Base-by-base conservation (phyloP, 2,329 filamentous ascomycete genomes). In the Cytospora chrysosperma region DNA sequence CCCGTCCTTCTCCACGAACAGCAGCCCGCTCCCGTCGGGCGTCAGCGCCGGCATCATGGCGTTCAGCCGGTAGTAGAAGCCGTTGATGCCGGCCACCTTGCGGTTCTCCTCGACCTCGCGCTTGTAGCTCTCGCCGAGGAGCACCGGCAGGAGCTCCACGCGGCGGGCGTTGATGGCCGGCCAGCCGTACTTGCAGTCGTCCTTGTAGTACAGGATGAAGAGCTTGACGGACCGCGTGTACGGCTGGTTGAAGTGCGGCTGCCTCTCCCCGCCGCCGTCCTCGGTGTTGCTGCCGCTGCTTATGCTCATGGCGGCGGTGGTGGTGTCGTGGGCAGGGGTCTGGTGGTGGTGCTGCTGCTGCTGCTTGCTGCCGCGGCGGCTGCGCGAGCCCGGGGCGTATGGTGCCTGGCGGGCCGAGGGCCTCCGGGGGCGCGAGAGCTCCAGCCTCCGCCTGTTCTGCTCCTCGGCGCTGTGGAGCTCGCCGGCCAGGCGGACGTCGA, bases 41-140 rank as follows among this genome's bases (percentile, higher is more conserved):
- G 63, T 63, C 57, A 58, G 59, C 63, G 26, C 58, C 59, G 17
- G 69, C 71, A 61, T 65, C 51, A 64, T 34, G 64, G 69, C 51
- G 55, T 66, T 63, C 56, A 68, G 59, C 21, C 65, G 65, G 50
- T 68, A 64, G 51, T 57, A 61, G 62, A 57, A 59, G 37, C 65
- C 65, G 27, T 63, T 64, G 32, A 67, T 58, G 24, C 65, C 65
- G 7, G 55, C 54, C 15, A 65, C 56, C 56, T 63, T 40, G 37
- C 65, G 63, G 26, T 59, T 64, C 49, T 63, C 53, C 59, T 67
- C 65, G 30, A 67, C 58, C 28, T 56, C 56, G n/a, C 55, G 61
- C 57, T 66, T 63, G 57, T 66, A 66, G 50, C 56, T 61, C 19
- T 26, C 47, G 54, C 57, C 57, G 26, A 64, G 56, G 27, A 66